A percentile compares a stretch with the other conserved stretches of the same genome.
These are phyloP conservation scores for Elaeagnus macrophylla DNA, from an alignment of 306 rosid species.

Conservation along the genomic window DNA sequence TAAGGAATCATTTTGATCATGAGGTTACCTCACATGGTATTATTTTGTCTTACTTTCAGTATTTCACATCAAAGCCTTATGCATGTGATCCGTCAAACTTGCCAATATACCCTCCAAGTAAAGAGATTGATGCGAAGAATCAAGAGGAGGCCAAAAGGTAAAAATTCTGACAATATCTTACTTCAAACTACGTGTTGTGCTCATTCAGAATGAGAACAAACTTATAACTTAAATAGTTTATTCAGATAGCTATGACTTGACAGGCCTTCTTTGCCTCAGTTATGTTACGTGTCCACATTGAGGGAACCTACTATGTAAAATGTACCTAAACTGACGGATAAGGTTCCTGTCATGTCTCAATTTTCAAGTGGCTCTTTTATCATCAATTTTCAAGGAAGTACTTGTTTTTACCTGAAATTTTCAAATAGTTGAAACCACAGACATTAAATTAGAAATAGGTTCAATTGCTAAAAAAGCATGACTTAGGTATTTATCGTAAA, in stretches of 20 bases:
- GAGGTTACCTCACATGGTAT: constrained; percentile 11
- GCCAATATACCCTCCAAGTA: constrained; percentile 89
- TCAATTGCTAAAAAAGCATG: background rate
- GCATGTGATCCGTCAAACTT: constrained; percentile 96
- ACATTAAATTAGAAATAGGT: background rate
- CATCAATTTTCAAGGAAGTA: too few species aligned
- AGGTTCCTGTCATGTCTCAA: too few species aligned
- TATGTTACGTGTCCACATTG: too few species aligned
- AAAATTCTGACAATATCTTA: constrained; percentile 15
- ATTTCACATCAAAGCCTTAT: constrained; percentile 76
- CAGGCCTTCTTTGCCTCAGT: too few species aligned
- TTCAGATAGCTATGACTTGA: background rate
- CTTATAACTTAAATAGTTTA: background rate
- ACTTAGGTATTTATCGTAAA: background rate
- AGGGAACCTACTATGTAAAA: too few species aligned
- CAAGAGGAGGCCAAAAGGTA: constrained; percentile 86
- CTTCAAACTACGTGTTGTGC: too few species aligned
- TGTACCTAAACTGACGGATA: too few species aligned
- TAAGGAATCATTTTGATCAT: too few species aligned
- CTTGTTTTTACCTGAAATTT: background rate
- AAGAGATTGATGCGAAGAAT: constrained; percentile 91
- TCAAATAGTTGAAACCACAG: background rate
- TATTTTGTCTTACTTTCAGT: constrained; percentile 44
- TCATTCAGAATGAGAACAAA: background rate
- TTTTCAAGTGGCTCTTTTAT: too few species aligned